Evolutionary conservation across 2,329 filamentous ascomycete genomes (phyloP), one percentile per base, ranked within the genome.

Genomic region (Ophidiomyces ophidiicola): DNA sequence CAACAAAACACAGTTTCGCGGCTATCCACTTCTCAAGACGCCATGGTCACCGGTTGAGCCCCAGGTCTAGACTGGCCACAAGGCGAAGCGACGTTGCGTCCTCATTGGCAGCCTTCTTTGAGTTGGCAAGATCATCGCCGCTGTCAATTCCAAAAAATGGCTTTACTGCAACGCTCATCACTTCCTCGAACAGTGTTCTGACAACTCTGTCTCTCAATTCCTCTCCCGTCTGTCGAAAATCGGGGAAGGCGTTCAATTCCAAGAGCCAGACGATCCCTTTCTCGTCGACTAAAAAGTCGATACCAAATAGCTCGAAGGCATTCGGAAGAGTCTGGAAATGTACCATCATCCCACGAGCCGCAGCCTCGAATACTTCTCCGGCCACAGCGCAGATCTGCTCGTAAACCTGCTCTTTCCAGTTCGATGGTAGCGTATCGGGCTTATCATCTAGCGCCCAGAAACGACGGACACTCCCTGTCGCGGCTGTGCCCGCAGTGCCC

Each of bases 211-310:
- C 72, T 54, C 71, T 75, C 47, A 93, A 61, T 41, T 82, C 79
- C 5, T 71, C 70, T 0, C 90, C 90, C 11, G 86, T 94, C 72
- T 96, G 88, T 54, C 74, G 78, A 55, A 96, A 96, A 63, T 98
- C 90, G 6, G 90, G 90, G 61, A 93, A 98, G 0, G 88, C 84
- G 65, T 98, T 98, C 21, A 93, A 74, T 65, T 98, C 90, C 41
- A 98, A 65, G 53, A 98, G 58, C 76, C 78, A 94, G 3, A 76
- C 73, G 3, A 53, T 68, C 0, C 76, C 78, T 6, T 57, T 52
- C 0, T 56, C 69, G 52, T 86, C 83, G 6, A 94, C 78, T 52
- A 98, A 59, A 55, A 90, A 98, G 57, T 98, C 90, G 29, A 96
- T 60, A 0, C 90, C 90, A 57, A 82, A 98, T 5, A 92, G 67